A percentile compares a stretch with the other conserved stretches of the same genome.
Evolutionary conservation across 768 basidiomycete genomes (phyloP).

Genomic region (Pleurotus tuber-regium): DNA sequence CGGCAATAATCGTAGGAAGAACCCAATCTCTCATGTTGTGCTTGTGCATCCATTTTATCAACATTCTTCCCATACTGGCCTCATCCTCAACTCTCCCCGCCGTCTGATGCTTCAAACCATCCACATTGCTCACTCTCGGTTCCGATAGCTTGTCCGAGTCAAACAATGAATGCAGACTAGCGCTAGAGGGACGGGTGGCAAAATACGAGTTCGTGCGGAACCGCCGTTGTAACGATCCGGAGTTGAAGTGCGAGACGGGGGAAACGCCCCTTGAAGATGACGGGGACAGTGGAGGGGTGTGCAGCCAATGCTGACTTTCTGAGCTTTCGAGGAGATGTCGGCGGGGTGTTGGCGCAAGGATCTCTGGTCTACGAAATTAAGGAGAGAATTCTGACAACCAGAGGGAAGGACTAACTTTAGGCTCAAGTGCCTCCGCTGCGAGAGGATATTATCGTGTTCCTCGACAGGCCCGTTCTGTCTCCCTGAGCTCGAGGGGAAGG

Average conservation of each 20-base stretch:
- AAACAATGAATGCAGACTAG: constrained; percentile 31
- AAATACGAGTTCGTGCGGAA: constrained; percentile 3
- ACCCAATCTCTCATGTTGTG: constrained; percentile 58
- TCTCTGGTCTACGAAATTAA: too few relatives aligned
- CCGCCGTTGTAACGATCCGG: constrained; percentile 16
- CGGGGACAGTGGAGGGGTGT: constrained; percentile 42
- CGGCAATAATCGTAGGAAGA: constrained; percentile 51
- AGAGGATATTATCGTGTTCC: not conserved
- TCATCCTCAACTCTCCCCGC: constrained; percentile 25
- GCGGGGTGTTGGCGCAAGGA: constrained; percentile 65
- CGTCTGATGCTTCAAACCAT: constrained; percentile 14
- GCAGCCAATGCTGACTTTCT: constrained; percentile 62
- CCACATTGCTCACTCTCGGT: constrained; percentile 1
- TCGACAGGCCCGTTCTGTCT: not conserved
- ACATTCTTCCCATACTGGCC: constrained; percentile 50
- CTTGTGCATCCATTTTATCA: constrained; percentile 82
- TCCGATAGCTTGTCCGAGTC: constrained; percentile 26
- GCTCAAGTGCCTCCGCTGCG: not conserved
- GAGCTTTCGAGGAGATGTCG: constrained; percentile 60
- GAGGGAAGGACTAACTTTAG: not conserved
- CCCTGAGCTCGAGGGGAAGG: not conserved
- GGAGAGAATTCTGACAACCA: too few relatives aligned
- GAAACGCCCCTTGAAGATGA: constrained; percentile 47
- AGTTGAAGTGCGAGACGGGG: constrained; percentile 35
- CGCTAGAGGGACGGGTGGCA: constrained; percentile 3